Percentiles rank a stretch among this genome's conserved stretches.
Evolutionary conservation across 2,329 filamentous ascomycete species (phyloP).

Genomic region (Cryphonectria nitschkei): DNA sequence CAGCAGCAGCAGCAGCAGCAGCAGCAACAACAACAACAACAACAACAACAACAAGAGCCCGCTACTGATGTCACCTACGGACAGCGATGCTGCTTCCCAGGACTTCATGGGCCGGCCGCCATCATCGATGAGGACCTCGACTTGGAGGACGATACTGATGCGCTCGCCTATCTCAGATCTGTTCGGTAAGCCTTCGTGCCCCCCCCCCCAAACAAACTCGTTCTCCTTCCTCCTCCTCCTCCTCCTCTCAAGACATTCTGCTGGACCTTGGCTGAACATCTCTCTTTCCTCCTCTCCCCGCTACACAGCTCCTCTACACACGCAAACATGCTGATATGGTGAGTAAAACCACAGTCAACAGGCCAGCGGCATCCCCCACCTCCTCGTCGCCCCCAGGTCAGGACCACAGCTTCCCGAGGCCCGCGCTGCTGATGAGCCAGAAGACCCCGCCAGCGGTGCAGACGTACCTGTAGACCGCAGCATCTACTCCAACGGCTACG

Average conservation of each 20-base stretch:
- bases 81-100: constrained; percentile 72
- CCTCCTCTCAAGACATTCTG: constrained; percentile 27
- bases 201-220: background rate
- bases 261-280: constrained; percentile 27
- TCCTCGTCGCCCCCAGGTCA: constrained; percentile 66
- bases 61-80: constrained; percentile 68
- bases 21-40: constrained; percentile 9
- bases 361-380: constrained; percentile 72
- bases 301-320: constrained; percentile 19
- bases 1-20: constrained; percentile 32
- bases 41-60: constrained; percentile 36
- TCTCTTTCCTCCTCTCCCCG: background rate
- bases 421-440: constrained; percentile 36
- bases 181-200: constrained; percentile 62
- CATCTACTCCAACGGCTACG: constrained; percentile 53
- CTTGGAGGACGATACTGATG: constrained; percentile 69
- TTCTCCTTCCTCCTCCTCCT: constrained; percentile 35
- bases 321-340: constrained; percentile 51
- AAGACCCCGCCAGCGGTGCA: constrained; percentile 37
- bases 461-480: constrained; percentile 41
- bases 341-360: constrained; percentile 64
- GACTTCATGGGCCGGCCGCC: constrained; percentile 53
- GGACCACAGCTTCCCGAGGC: constrained; percentile 54
- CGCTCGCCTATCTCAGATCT: constrained; percentile 70
- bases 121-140: constrained; percentile 61